phyloP scores from a whole-genome alignment of 2,329 filamentous ascomycete genomes.

The Ambrosiella beaveri region DNA sequence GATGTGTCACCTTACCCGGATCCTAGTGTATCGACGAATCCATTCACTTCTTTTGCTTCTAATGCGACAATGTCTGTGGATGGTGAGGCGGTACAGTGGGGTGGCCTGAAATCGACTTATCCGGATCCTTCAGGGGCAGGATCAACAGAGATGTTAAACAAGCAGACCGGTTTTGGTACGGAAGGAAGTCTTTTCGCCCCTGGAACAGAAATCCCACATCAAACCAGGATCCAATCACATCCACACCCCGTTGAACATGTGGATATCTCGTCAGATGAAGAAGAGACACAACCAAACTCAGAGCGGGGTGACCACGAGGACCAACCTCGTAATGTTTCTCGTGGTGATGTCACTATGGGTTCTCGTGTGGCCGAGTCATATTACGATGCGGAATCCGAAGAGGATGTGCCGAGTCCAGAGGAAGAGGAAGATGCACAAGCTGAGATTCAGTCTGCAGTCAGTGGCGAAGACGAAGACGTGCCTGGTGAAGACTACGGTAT shows the following conservation, averaged over 20 bases:
- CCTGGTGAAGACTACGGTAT: slow-evolving; percentile 17
- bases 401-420: slow-evolving; percentile 14
- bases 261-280: background rate
- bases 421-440: slow-evolving; percentile 15
- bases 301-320: slow-evolving; percentile 14
- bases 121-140: background rate
- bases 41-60: background rate
- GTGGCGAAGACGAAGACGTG: slow-evolving; percentile 15
- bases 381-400: slow-evolving; percentile 16
- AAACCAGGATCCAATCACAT: background rate
- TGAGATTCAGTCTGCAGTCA: slow-evolving; percentile 10
- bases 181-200: background rate
- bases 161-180: background rate
- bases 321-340: slow-evolving; percentile 18
- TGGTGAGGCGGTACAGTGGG: background rate
- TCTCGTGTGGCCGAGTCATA: slow-evolving; percentile 18
- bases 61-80: background rate
- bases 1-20: background rate
- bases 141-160: background rate
- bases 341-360: slow-evolving; percentile 18
- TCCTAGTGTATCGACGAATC: background rate
- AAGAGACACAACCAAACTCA: background rate
- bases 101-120: background rate
- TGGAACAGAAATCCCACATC: background rate
- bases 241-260: background rate